Base-by-base conservation (phyloP, 495 filamentous ascomycete genomes). In the Podospora pseudoanserina region DNA sequence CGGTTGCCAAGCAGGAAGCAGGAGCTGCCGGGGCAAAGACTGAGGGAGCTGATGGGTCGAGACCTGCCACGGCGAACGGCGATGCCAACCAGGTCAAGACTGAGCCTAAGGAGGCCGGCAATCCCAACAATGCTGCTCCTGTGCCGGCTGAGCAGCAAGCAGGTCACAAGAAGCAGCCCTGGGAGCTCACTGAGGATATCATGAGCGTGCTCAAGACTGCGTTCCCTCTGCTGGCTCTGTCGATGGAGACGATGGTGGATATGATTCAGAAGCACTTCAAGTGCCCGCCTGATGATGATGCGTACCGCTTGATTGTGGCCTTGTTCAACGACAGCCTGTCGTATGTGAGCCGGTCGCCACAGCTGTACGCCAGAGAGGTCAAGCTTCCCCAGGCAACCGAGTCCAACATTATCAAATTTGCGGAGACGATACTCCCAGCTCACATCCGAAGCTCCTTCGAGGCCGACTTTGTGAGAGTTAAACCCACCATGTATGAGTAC, bases 241-340 rank as follows among this genome's bases (percentile, higher is more conserved):
- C 95, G 2, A 97, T 99, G 94, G 96, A 99, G 80, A 96, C 94
- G 0, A 98, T 99, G 94, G 93, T 97, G 34, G 96, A 99, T 74
- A 93, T 97, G 79, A 97, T 98, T 70, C 88, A 91, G 78, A 97
- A 97, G 84, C 90, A 98, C 79, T 98, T 98, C 86, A 98, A 97
- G 76, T 97, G 94, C 74, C 94, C 94, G 30, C 94, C 94, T 0
- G 96, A 99, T 72, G 96, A 99, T 75, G 96, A 99, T 79, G 96
- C 96, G 6, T 98, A 97, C 76, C 88, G 96, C 19, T 84, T 99
- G n/a, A 98, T 99, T 66, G 93, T 97, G 32, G 96, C 96, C 16
- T 86, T 99, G 15, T 86, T 99, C 16, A 98, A 97, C 75, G 96
- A 99, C 78, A 96, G 90, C 2, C 76, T 99, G 67, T 83, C 88